phyloP scores from a whole-genome alignment of 257 asterid genomes.

The Fraxinus quadrangulata region DNA sequence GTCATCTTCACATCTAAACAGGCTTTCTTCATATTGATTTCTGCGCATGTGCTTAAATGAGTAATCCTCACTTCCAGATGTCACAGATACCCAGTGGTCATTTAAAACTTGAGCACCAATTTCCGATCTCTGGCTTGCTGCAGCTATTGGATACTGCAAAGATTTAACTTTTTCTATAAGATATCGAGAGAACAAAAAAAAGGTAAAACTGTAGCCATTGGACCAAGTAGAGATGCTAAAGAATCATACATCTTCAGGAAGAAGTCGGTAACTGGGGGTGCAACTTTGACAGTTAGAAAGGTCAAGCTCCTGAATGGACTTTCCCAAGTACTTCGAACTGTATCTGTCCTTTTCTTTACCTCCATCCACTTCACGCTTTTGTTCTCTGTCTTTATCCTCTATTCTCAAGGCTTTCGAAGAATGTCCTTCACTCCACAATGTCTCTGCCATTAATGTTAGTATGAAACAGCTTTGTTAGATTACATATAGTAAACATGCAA shows the following conservation, averaged over 20 bases:
- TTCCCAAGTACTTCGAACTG: slow-evolving; percentile 45
- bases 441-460: too few species aligned
- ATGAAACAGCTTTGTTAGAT: too few species aligned
- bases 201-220: too few species aligned
- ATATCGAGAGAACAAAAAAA: too few species aligned
- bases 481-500: too few species aligned
- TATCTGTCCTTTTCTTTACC: too few species aligned
- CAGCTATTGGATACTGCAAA: slow-evolving; percentile 75
- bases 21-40: slow-evolving; percentile 50
- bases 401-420: too few species aligned
- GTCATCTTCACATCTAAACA: slow-evolving; percentile 58
- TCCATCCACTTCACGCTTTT: too few species aligned
- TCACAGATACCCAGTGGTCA: slow-evolving; percentile 93
- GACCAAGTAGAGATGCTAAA: too few species aligned
- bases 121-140: slow-evolving; percentile 70
- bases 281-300: slow-evolving; percentile 72
- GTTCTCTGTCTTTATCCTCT: too few species aligned
- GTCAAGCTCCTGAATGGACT: slow-evolving; percentile 95
- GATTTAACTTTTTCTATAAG: too few species aligned
- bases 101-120: slow-evolving; percentile 76
- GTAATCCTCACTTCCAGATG: slow-evolving; percentile 87
- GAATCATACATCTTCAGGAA: slow-evolving; percentile 33
- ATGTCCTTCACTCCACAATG: too few species aligned
- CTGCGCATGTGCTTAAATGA: slow-evolving; percentile 52
- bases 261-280: slow-evolving; percentile 55